Conservation (phyloP, 192 early-diverging fungal species). For the Linnemannia hyalina region DNA sequence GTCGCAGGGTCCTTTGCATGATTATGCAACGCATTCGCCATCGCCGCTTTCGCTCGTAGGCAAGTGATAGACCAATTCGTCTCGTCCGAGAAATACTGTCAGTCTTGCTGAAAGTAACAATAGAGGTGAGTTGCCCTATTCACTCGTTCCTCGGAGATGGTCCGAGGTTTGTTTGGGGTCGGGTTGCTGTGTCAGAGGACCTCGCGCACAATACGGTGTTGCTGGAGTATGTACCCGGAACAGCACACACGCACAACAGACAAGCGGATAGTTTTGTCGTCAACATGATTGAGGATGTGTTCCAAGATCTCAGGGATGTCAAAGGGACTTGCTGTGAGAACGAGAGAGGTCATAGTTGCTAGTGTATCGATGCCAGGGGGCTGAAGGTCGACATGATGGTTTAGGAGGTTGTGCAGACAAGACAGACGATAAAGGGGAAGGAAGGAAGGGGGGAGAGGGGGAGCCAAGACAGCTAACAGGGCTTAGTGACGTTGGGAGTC, state of each 20-base stretch:
- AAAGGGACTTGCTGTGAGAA: background rate
- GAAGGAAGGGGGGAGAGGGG: background rate
- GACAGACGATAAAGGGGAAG: background rate
- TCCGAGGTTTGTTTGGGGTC: background rate
- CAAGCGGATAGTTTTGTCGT: background rate
- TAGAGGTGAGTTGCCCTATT: background rate
- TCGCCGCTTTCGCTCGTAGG: background rate
- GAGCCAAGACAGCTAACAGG: background rate
- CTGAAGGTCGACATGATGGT: background rate
- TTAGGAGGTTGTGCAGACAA: background rate
- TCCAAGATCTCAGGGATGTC: background rate
- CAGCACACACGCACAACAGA: background rate
- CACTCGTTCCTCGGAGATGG: background rate
- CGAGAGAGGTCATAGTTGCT: background rate
- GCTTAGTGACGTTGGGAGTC: too few species aligned
- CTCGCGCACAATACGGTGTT: background rate
- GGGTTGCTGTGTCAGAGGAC: background rate
- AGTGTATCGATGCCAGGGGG: background rate
- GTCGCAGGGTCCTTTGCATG: background rate
- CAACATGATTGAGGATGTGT: background rate
- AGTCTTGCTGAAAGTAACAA: background rate
- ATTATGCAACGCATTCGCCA: background rate
- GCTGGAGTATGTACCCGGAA: background rate
- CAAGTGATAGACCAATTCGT: background rate
- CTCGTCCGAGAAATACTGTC: background rate